phyloP scores from a whole-genome alignment of 73 alveolate genomes.

The Paraurostyla sp. region DNA sequence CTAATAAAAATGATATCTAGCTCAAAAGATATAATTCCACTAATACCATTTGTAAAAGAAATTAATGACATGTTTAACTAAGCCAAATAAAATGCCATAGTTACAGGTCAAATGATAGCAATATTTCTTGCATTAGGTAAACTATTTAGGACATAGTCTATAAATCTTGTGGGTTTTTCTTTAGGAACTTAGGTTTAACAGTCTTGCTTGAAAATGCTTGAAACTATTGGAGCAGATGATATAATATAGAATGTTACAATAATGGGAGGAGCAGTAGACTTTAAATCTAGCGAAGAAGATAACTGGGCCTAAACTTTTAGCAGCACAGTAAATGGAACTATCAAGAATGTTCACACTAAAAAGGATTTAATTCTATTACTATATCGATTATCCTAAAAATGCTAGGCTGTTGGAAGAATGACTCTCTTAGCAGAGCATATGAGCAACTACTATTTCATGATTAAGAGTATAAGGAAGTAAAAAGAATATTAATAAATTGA shows the following conservation, averaged over 20 bases:
- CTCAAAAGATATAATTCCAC: not conserved
- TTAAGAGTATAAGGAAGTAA: not conserved
- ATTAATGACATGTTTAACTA: not conserved
- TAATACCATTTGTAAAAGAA: not conserved
- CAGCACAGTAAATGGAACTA: not conserved
- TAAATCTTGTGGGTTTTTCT: constrained; percentile 37
- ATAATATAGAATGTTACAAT: constrained; percentile 11
- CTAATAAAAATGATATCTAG: not conserved
- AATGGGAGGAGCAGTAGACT: not conserved
- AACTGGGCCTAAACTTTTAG: constrained; percentile 9
- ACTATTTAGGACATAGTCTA: not conserved
- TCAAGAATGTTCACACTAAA: constrained; percentile 13
- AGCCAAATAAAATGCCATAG: constrained; percentile 33
- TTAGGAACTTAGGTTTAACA: constrained; percentile 39
- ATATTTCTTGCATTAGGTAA: not conserved
- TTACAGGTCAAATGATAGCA: constrained; percentile 26
- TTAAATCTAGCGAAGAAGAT: not conserved
- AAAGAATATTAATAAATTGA: not conserved
- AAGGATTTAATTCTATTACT: not conserved
- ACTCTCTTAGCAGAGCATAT: not conserved
- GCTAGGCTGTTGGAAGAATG: not conserved
- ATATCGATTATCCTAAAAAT: not conserved
- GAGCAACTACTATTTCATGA: not conserved
- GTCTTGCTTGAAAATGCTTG: not conserved
- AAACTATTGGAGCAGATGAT: not conserved